A percentile compares a stretch with the other conserved stretches of the same genome.
Conservation (phyloP, 2,329 filamentous ascomycete species). For the Plectosphaerella plurivora region DNA sequence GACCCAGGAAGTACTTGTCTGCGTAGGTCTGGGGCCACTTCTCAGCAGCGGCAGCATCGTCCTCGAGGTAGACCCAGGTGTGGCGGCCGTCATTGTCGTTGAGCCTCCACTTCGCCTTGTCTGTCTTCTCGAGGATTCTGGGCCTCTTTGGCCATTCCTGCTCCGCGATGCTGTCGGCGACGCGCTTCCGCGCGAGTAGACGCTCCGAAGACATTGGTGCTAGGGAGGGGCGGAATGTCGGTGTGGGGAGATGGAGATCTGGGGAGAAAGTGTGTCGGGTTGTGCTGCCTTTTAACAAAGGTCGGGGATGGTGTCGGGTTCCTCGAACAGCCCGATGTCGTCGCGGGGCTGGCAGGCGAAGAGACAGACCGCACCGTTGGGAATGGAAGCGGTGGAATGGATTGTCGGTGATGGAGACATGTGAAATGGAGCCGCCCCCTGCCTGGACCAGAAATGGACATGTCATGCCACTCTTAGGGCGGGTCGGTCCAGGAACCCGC, state of each 20-base stretch:
- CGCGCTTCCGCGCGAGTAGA: conserved; percentile 36
- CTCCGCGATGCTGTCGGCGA: conserved; percentile 28
- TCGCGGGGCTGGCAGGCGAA: not conserved
- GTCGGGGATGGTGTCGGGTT: not conserved
- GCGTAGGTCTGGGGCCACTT: conserved; percentile 79
- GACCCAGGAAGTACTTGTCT: conserved; percentile 84
- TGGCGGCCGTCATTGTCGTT: conserved; percentile 78
- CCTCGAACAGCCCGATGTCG: not conserved
- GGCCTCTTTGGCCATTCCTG: conserved; percentile 38
- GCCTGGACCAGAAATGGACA: too few relatives aligned
- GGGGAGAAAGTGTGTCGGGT: not conserved
- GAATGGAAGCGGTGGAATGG: too few relatives aligned
- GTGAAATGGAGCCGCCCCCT: too few relatives aligned
- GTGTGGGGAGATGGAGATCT: too few relatives aligned
- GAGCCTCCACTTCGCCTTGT: conserved; percentile 79
- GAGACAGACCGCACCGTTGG: not conserved
- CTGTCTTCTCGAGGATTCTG: conserved; percentile 58
- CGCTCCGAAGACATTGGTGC: conserved; percentile 18
- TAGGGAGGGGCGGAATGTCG: not conserved
- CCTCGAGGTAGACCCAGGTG: conserved; percentile 88
- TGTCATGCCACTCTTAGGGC: too few relatives aligned
- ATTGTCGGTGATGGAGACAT: too few relatives aligned
- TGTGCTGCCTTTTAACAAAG: conserved; percentile 5
- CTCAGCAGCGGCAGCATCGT: conserved; percentile 61
- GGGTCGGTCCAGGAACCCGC: too few relatives aligned